Conservation (phyloP, 768 basidiomycete species). For the Hirschioporus abietinus region DNA sequence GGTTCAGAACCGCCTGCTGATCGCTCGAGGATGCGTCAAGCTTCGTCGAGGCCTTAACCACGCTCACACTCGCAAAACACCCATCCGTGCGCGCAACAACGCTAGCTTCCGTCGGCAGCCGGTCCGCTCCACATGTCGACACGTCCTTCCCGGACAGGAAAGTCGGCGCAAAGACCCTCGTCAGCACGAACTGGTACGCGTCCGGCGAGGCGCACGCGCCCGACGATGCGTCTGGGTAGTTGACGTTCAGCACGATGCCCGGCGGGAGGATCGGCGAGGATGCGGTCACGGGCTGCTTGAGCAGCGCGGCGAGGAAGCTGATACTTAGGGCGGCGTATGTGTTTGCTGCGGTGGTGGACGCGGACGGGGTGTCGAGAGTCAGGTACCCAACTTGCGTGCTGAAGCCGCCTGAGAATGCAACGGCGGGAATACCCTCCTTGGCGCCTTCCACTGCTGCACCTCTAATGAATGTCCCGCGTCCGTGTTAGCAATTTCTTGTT, state of each 20-base stretch:
- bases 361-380: slow-evolving; percentile 13
- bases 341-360: slow-evolving; percentile 11
- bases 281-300: slow-evolving; percentile 15
- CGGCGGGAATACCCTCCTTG: slow-evolving; percentile 22
- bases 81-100: slow-evolving; percentile 29
- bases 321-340: slow-evolving; percentile 19
- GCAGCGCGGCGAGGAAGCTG: slow-evolving; percentile 16
- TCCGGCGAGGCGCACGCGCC: slow-evolving; percentile 30
- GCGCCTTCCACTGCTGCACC: slow-evolving; percentile 25
- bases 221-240: slow-evolving; percentile 33
- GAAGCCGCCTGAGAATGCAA: slow-evolving; percentile 25
- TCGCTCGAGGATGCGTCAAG: slow-evolving; percentile 35
- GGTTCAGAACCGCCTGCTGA: slow-evolving; percentile 35
- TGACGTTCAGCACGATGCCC: slow-evolving; percentile 43
- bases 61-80: slow-evolving; percentile 43
- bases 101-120: slow-evolving; percentile 38
- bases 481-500: slow-evolving; percentile 4
- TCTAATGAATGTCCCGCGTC: slow-evolving; percentile 8
- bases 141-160: slow-evolving; percentile 33
- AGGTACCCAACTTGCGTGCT: slow-evolving; percentile 23
- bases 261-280: slow-evolving; percentile 34
- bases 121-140: slow-evolving; percentile 36
- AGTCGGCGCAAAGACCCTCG: slow-evolving; percentile 27
- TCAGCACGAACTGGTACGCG: slow-evolving; percentile 40
- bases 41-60: slow-evolving; percentile 39